Conservation (phyloP, 768 basidiomycete species). For the Hirschioporus abietinus region DNA sequence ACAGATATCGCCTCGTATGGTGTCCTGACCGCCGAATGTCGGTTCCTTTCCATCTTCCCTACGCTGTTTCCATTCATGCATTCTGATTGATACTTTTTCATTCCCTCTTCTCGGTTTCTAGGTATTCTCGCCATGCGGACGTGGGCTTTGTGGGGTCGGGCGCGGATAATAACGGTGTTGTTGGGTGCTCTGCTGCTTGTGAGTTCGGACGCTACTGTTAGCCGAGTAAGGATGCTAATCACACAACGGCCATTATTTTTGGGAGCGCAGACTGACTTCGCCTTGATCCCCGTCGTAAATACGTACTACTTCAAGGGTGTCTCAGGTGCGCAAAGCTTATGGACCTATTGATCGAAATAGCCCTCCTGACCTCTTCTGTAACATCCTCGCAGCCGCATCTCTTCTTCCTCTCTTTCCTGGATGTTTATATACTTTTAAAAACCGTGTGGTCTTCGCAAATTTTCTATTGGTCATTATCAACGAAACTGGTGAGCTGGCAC, state of each 20-base stretch:
- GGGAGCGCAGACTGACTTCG: background rate
- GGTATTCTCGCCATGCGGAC: background rate
- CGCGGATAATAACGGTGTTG: background rate
- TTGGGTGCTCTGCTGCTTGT: background rate
- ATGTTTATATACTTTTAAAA: background rate
- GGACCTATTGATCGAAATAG: background rate
- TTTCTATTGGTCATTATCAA: background rate
- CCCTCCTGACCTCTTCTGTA: background rate
- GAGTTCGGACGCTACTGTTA: background rate
- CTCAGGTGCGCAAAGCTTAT: background rate
- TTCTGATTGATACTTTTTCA: background rate
- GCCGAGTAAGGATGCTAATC: background rate
- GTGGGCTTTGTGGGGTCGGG: background rate
- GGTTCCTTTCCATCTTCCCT: background rate
- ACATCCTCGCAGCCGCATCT: background rate
- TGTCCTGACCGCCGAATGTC: background rate
- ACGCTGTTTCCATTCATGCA: background rate
- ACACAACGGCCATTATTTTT: background rate
- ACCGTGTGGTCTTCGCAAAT: background rate
- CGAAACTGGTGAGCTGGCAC: background rate
- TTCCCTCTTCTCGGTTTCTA: background rate
- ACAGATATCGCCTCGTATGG: background rate
- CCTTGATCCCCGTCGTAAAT: background rate
- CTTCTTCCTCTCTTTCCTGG: background rate
- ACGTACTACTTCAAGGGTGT: background rate